Evolutionary conservation across 129 eudicot species (phyloP), one percentile per base, ranked within the genome.

Genomic region (Deinandra increscens): DNA sequence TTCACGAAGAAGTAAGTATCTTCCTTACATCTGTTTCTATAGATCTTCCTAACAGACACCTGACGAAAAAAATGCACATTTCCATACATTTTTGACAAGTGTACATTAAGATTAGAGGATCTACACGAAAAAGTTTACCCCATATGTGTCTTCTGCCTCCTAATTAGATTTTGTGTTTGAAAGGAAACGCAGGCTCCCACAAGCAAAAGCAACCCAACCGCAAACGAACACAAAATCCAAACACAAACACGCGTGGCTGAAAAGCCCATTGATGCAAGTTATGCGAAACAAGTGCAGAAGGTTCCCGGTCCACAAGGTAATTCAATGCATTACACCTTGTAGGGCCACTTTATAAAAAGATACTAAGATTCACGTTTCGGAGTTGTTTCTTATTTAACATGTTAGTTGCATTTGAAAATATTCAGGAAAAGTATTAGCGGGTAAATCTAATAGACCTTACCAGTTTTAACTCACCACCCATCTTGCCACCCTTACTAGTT

Each of bases 1-100:
- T 88, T 53, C 87, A 15, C 7, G 95, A 87, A 79, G 91, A 86
- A 76, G 97, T 85, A 79, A 82, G 85, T 75, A 50, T 41, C 67
- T 29, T 68, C 48, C 64, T 61, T 63, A 37, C 23, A 66, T 23
- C 17, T 17, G 10, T 51, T 62, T 11, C 15, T 50, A 39, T 12
- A 65, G 31, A 15, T 33, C 38, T 51, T 49, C 26, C 14, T 54
- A 39, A 50, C 55, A 36, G 7, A 8, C 11, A 11, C 48, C 7
- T 43, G 48, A 9, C 48, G 2, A 12, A 45, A 45, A 45, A 45
- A n/a, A 49, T 6, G 15, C 2, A 49, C 22, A 53, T 4, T 17
- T 9, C 7, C 68, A 39, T 62, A n/a, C 7, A 18, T 12, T 19
- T 55, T 55, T 55, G 6, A 55, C 19, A 14, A n/a, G 53, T 46